Conservation (phyloP, 768 basidiomycete genomes). For the Termitomyces eurrhizus region DNA sequence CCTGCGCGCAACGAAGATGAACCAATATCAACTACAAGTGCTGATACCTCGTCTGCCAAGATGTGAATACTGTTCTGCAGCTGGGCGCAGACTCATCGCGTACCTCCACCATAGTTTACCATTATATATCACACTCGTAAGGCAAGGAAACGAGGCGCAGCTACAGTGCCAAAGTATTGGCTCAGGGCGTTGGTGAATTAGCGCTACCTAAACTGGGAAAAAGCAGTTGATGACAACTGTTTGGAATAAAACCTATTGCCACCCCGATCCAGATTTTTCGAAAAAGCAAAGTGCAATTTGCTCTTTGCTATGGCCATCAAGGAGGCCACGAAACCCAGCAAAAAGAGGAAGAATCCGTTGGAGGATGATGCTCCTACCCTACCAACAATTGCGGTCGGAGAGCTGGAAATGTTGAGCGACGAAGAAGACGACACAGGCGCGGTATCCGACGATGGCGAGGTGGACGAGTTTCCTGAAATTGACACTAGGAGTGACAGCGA, state of each 20-base stretch:
- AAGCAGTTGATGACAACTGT: conserved; percentile 24
- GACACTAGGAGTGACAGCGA: conserved; percentile 50
- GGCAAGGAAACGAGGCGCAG: neutral
- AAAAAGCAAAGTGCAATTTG: conserved; percentile 11
- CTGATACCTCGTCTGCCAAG: conserved; percentile 88
- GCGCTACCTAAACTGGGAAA: conserved; percentile 3
- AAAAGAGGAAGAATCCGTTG: conserved; percentile 57
- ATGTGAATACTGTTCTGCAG: conserved; percentile 4
- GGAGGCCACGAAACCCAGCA: conserved; percentile 31
- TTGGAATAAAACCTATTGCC: conserved; percentile 21
- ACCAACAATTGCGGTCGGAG: conserved; percentile 35
- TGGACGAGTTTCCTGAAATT: conserved; percentile 75
- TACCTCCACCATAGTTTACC: conserved; percentile 89
- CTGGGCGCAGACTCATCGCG: conserved; percentile 18
- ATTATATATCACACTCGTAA: conserved; percentile 31
- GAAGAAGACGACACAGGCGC: conserved; percentile 53
- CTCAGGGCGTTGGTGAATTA: neutral
- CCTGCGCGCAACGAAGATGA: conserved; percentile 87
- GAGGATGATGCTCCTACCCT: conserved; percentile 32
- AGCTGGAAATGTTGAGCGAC: conserved; percentile 71
- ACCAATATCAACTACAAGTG: conserved; percentile 93
- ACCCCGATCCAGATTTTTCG: conserved; percentile 21
- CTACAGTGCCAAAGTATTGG: neutral
- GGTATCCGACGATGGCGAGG: conserved; percentile 51
- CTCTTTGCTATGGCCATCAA: conserved; percentile 30